A percentile compares a stretch with the other conserved stretches of the same genome.
Conservation (phyloP, 2,329 filamentous ascomycete species). For the Dothistroma septosporum region DNA sequence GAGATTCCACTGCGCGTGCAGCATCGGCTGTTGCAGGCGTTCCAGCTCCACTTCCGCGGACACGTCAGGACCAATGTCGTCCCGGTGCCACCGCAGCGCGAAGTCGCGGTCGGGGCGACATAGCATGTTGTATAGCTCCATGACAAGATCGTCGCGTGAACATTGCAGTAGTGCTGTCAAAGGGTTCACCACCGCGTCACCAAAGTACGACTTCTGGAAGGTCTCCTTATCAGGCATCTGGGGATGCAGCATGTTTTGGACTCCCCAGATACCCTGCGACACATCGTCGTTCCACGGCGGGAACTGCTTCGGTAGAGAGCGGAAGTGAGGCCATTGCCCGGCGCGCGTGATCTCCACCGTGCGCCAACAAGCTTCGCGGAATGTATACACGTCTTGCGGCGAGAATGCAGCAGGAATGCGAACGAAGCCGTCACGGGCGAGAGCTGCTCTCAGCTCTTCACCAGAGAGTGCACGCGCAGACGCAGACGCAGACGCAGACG, state of each 20-base stretch:
- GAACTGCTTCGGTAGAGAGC: conserved; percentile 85
- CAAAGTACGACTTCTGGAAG: conserved; percentile 71
- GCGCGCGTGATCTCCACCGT: conserved; percentile 59
- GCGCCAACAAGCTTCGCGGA: conserved; percentile 57
- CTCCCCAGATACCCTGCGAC: conserved; percentile 74
- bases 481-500: neutral
- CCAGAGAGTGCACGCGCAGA: neutral
- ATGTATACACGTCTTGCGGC: conserved; percentile 51
- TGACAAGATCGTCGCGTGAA: conserved; percentile 60
- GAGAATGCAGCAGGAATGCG: conserved; percentile 63
- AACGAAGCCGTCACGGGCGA: conserved; percentile 72
- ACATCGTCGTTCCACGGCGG: conserved; percentile 67
- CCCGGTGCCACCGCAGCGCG: conserved; percentile 76
- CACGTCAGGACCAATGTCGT: conserved; percentile 70
- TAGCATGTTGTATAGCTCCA: conserved; percentile 86
- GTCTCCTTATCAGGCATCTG: conserved; percentile 56
- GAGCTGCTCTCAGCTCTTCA: conserved; percentile 45
- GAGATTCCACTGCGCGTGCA: conserved; percentile 84
- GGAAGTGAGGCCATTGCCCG: conserved; percentile 76
- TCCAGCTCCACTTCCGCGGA: conserved; percentile 62
- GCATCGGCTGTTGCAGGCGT: conserved; percentile 57
- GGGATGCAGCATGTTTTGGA: conserved; percentile 79
- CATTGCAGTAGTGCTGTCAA: conserved; percentile 61
- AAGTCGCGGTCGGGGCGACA: conserved; percentile 69
- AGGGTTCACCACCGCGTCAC: conserved; percentile 57